These are phyloP conservation scores for Plantago major DNA, from an alignment of 257 asterid species.

Conservation along the genomic window DNA sequence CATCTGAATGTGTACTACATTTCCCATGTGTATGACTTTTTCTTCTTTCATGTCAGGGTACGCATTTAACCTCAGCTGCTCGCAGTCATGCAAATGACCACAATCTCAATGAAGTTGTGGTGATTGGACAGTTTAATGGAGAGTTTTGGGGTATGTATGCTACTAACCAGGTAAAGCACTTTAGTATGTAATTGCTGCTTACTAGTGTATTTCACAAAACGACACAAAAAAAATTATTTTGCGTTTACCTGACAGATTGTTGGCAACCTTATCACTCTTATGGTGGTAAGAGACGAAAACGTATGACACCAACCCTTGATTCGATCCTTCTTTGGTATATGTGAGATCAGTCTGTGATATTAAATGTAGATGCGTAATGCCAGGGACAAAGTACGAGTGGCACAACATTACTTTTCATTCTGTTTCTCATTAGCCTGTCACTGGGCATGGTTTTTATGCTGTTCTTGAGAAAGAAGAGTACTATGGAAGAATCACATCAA, in stretches of 20 bases:
- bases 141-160: constrained; percentile 86
- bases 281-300: constrained; percentile 65
- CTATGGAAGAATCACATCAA: constrained; percentile 50
- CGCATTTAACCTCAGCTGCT: constrained; percentile 1
- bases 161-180: constrained; percentile 63
- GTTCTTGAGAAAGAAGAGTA: constrained; percentile 64
- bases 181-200: not conserved
- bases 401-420: constrained; percentile 63
- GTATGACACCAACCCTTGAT: constrained; percentile 29
- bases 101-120: constrained; percentile 60
- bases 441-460: constrained; percentile 77
- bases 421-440: constrained; percentile 76
- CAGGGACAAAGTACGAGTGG: constrained; percentile 92
- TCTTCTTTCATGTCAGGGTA: constrained; percentile 1
- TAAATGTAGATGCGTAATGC: constrained; percentile 19
- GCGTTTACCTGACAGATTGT: constrained; percentile 55
- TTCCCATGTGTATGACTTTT: not conserved
- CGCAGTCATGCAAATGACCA: constrained; percentile 58
- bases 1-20: not conserved
- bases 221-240: not conserved
- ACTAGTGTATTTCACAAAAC: not conserved
- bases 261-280: constrained; percentile 84
- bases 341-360: not conserved
- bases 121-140: constrained; percentile 58
- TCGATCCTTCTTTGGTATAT: not conserved